A percentile compares a stretch with the other conserved stretches of the same genome.
Evolutionary conservation across 805 yeast genomes (phyloP).

Genomic region (Lachancea quebecensis): DNA sequence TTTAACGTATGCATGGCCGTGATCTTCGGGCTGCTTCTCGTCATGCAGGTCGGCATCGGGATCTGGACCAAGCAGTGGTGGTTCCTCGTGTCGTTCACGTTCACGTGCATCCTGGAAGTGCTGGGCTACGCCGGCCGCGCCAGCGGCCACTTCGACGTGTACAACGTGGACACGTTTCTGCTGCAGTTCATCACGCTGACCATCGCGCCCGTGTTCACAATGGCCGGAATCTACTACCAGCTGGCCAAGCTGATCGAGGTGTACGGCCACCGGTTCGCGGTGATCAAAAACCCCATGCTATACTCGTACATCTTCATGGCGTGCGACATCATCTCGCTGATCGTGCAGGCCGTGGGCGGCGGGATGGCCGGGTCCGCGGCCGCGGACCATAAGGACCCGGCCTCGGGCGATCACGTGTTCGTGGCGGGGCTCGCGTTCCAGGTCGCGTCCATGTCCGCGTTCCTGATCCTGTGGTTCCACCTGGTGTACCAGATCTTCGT

Average conservation of each 20-base stretch:
- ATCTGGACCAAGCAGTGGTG: slow-evolving; percentile 51
- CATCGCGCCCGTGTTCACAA: slow-evolving; percentile 73
- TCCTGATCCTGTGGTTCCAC: slow-evolving; percentile 43
- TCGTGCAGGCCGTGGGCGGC: slow-evolving; percentile 73
- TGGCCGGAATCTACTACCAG: slow-evolving; percentile 76
- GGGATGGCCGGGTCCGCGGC: slow-evolving; percentile 53
- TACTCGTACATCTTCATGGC: slow-evolving; percentile 53
- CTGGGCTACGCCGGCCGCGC: slow-evolving; percentile 63
- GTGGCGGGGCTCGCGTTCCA: slow-evolving; percentile 75
- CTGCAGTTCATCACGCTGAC: slow-evolving; percentile 65
- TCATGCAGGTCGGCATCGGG: slow-evolving; percentile 38
- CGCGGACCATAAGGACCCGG: slow-evolving; percentile 19
- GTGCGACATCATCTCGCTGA: slow-evolving; percentile 58
- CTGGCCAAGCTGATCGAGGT: slow-evolving; percentile 61
- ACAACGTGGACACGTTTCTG: slow-evolving; percentile 39
- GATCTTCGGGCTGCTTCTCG: slow-evolving; percentile 44
- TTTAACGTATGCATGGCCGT: slow-evolving; percentile 55
- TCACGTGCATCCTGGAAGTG: slow-evolving; percentile 54
- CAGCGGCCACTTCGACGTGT: slow-evolving; percentile 35
- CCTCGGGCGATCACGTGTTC: slow-evolving; percentile 40
- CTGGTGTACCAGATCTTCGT: slow-evolving; percentile 39
- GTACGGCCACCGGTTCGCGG: slow-evolving; percentile 49
- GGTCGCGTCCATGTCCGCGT: slow-evolving; percentile 60
- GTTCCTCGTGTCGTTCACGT: slow-evolving; percentile 51
- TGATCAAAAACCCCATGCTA: slow-evolving; percentile 29